A percentile compares a stretch with the other conserved stretches of the same genome.
phyloP scores from a whole-genome alignment of 2,329 filamentous ascomycete genomes.

The Aspergillus calidoustus region DNA sequence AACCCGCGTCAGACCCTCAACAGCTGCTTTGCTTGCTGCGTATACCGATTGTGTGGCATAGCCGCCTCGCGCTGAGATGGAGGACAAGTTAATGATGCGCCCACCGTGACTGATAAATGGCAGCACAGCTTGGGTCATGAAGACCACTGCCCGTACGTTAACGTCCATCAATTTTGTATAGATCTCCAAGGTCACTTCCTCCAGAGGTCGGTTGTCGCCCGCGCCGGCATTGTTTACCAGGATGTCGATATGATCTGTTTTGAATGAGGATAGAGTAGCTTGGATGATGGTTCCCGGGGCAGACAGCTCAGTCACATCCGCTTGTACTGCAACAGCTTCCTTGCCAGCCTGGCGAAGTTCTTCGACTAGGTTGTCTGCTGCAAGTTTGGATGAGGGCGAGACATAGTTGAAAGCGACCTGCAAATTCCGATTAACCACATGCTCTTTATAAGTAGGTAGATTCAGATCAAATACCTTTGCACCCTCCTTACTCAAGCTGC shows the following conservation, averaged over 20 bases:
- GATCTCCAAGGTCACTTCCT: constrained; percentile 25
- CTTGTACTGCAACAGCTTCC: constrained; percentile 21
- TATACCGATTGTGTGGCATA: constrained; percentile 57
- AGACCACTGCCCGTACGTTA: constrained; percentile 28
- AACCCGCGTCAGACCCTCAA: constrained; percentile 66
- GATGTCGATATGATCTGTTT: constrained; percentile 23
- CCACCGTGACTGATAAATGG: constrained; percentile 18
- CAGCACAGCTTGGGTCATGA: constrained; percentile 28
- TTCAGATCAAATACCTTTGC: constrained; percentile 16
- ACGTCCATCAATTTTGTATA: constrained; percentile 23
- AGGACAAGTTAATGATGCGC: constrained; percentile 29
- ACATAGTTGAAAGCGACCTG: constrained; percentile 27
- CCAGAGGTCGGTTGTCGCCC: constrained; percentile 23
- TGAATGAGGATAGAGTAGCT: constrained; percentile 13
- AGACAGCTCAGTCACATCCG: constrained; percentile 17
- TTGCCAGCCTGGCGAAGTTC: constrained; percentile 7
- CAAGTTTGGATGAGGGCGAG: constrained; percentile 17
- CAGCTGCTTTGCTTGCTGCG: constrained; percentile 64
- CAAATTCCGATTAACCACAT: not conserved
- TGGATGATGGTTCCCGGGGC: constrained; percentile 20
- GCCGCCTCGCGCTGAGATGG: constrained; percentile 24
- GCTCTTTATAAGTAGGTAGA: not conserved
- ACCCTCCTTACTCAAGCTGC: constrained; percentile 18
- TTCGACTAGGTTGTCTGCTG: constrained; percentile 18
- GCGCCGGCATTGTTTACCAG: constrained; percentile 35